phyloP scores from a whole-genome alignment of 192 early-diverging fungal species.

The Entophlyctis helioformis region DNA sequence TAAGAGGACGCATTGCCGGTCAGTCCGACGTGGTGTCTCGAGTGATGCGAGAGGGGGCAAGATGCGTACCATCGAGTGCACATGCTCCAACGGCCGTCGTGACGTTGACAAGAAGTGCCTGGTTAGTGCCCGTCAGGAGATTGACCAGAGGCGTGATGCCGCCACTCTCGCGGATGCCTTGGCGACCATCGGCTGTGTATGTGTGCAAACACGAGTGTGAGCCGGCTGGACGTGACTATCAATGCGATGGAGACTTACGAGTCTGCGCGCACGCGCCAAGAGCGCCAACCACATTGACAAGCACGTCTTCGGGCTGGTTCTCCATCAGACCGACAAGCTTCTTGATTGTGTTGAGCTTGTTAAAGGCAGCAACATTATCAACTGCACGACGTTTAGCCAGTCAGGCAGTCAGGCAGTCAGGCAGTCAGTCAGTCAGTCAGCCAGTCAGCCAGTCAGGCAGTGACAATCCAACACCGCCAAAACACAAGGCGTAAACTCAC shows the following conservation, averaged over 20 bases:
- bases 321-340: conserved; percentile 55
- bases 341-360: conserved; percentile 53
- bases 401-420: no score
- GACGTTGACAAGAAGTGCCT: conserved; percentile 45
- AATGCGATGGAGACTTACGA: conserved; percentile 13
- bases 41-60: neutral
- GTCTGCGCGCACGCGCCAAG: conserved; percentile 52
- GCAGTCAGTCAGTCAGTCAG: no score
- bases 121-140: conserved; percentile 49
- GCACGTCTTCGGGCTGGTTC: conserved; percentile 55
- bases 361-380: conserved; percentile 49
- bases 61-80: conserved; percentile 36
- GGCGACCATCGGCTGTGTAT: conserved; percentile 37
- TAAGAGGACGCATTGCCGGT: no score
- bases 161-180: conserved; percentile 39
- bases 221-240: neutral
- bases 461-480: neutral
- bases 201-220: neutral
- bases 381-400: no score
- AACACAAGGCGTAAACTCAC: conserved; percentile 14
- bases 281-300: conserved; percentile 55
- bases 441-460: no score
- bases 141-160: conserved; percentile 51
- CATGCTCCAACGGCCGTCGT: conserved; percentile 50
- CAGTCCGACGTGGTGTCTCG: no score